Evolutionary conservation across 139 green algal species (phyloP), one percentile per base, ranked within the genome.

Genomic region (Mesotaenium endlicherianum): DNA sequence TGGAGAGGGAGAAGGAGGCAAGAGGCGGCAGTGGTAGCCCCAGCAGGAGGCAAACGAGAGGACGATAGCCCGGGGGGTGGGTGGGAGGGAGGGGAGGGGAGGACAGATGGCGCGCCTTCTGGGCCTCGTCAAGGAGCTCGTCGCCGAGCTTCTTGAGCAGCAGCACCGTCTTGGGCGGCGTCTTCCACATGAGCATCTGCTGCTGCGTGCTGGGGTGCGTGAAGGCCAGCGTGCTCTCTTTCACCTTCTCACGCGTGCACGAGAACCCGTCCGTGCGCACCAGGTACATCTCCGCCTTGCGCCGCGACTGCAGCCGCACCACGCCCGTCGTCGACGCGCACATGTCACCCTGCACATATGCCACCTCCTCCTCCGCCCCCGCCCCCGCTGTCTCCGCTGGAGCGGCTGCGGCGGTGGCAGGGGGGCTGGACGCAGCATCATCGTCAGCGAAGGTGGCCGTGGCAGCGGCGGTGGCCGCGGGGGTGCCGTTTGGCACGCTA

Each of bases 91-190:
- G 53, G 53, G 53, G 26, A 64, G 53, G 53, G 53, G 26, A 64
- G 53, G 53, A 64, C 26, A n/a, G 53, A n/a, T 42, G 58, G 8
- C 49, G 79, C 30, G 83, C 72, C 53, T 88, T 67, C 41, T 84
- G 49, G 39, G 91, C 43, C 20, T 97, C 88, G 2, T 91, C 26
- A 31, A 93, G 31, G 31, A 98, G 90, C 69, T 95, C 96, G 17
- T 92, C 69, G 0, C 96, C 96, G 30, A 98, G 86, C 88, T 98
- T 99, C 88, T 97, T 98, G 17, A 99, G 89, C 36, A 99, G 83
- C 90, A 99, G 93, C 1, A 97, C 95, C 36, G 92, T 97, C 88
- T 72, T 91, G 0, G 96, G 96, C 34, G 85, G 83, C 0, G 91
- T 86, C 72, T 95, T 93, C 96, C 96, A 99, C 41, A 99, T 93